Percentiles rank a stretch among this genome's conserved stretches.
These are phyloP conservation scores for Moesziomyces antarcticus DNA, from an alignment of 1,284 basidiomycete species.

Conservation along the genomic window DNA sequence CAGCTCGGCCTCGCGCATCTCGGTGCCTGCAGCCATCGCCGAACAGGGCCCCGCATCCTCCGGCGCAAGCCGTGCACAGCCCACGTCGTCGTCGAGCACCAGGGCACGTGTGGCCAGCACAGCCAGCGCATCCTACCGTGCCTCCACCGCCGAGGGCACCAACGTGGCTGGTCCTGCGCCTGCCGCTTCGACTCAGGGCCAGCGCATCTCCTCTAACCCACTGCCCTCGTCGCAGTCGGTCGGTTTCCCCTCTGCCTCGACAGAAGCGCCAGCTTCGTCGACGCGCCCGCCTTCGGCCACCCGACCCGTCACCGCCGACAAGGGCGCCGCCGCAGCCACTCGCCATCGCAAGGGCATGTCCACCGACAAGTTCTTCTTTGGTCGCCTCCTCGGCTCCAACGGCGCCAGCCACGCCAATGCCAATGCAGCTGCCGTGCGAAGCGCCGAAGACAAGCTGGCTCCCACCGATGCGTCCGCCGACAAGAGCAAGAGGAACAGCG, in stretches of 20 bases:
- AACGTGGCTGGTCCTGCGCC: constrained; percentile 3
- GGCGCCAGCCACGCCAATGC: constrained; percentile 12
- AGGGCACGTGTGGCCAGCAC: constrained; percentile 29
- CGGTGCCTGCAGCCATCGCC: constrained; percentile 36
- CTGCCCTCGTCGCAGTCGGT: constrained; percentile 25
- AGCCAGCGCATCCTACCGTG: constrained; percentile 17
- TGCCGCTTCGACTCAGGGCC: constrained; percentile 12
- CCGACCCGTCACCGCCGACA: constrained; percentile 11
- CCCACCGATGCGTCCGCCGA: constrained; percentile 13
- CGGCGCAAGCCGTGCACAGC: not conserved
- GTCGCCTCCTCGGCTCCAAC: constrained; percentile 48
- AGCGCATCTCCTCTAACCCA: constrained; percentile 28
- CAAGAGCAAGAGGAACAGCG: constrained; percentile 40
- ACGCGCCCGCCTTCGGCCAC: constrained; percentile 16
- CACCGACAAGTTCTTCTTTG: constrained; percentile 61
- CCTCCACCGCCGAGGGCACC: constrained; percentile 1
- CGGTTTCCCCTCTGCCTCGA: constrained; percentile 34
- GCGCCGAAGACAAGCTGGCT: not conserved
- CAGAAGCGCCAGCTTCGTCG: constrained; percentile 8
- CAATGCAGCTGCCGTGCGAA: constrained; percentile 1
- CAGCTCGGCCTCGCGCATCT: constrained; percentile 35
- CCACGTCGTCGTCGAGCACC: constrained; percentile 4
- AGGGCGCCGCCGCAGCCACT: constrained; percentile 17
- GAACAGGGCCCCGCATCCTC: constrained; percentile 22
- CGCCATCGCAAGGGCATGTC: constrained; percentile 64